A percentile compares a stretch with the other conserved stretches of the same genome.
These are phyloP conservation scores for Neofusicoccum sp. DNA, from an alignment of 2,329 filamentous ascomycete genomes.

Conservation along the genomic window DNA sequence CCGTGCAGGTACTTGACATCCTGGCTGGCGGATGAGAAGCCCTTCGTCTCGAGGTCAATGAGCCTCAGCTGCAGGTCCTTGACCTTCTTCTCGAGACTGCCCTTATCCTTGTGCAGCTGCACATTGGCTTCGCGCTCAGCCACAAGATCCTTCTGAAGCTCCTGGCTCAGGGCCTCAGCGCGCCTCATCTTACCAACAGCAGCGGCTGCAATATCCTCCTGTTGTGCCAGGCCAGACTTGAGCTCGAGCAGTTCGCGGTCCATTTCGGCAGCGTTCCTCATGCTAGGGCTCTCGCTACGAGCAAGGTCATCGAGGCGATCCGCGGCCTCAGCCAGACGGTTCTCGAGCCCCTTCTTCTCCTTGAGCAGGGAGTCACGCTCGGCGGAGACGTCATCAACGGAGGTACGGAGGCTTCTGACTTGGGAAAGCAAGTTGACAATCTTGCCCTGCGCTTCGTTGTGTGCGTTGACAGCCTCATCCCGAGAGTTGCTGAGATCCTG, in stretches of 20 bases:
- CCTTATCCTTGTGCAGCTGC: slow-evolving; percentile 85
- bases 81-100: slow-evolving; percentile 79
- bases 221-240: slow-evolving; percentile 83
- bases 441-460: slow-evolving; percentile 93
- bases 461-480: slow-evolving; percentile 87
- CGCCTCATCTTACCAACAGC: slow-evolving; percentile 97
- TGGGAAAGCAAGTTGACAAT: slow-evolving; percentile 88
- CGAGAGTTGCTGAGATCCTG: slow-evolving; percentile 86
- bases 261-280: slow-evolving; percentile 83
- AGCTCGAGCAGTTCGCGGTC: slow-evolving; percentile 88
- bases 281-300: slow-evolving; percentile 78
- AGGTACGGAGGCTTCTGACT: slow-evolving; percentile 77
- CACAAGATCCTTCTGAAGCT: slow-evolving; percentile 90
- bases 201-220: slow-evolving; percentile 87
- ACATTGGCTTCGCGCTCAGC: slow-evolving; percentile 79
- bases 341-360: slow-evolving; percentile 87
- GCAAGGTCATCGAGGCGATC: slow-evolving; percentile 84
- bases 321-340: slow-evolving; percentile 81
- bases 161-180: slow-evolving; percentile 79
- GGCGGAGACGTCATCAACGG: slow-evolving; percentile 78
- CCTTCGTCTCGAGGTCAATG: slow-evolving; percentile 94
- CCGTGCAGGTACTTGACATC: slow-evolving; percentile 94
- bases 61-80: slow-evolving; percentile 88
- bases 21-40: slow-evolving; percentile 89
- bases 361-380: slow-evolving; percentile 82